phyloP scores from a whole-genome alignment of 345 rosid genomes.

The Euphorbia tirucalli region DNA sequence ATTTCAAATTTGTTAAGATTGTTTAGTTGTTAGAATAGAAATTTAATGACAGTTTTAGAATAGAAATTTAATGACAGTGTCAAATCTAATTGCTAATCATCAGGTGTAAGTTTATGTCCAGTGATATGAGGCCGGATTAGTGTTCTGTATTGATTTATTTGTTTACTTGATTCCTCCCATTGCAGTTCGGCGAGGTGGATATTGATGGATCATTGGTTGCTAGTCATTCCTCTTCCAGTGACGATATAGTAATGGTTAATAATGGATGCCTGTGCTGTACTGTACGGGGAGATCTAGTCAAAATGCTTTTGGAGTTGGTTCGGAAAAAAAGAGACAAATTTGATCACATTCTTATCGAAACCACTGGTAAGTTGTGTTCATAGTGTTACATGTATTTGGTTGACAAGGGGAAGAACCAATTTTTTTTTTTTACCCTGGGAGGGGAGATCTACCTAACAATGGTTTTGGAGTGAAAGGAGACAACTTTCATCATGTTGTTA shows the following conservation, averaged over 20 bases:
- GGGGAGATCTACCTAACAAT: conserved; percentile 69
- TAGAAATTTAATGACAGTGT: not conserved
- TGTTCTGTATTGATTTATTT: not conserved
- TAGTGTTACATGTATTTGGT: not conserved
- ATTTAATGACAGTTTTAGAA: too few species aligned
- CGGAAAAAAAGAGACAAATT: conserved; percentile 53
- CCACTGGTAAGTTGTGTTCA: conserved; percentile 47
- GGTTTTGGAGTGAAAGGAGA: conserved; percentile 58
- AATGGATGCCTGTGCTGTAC: conserved; percentile 79
- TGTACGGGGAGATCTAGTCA: conserved; percentile 69
- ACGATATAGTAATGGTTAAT: conserved; percentile 65
- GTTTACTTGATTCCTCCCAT: not conserved
- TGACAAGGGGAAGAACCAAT: not conserved
- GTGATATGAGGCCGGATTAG: not conserved
- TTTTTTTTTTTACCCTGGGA: conserved; percentile 27
- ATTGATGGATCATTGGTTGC: conserved; percentile 77
- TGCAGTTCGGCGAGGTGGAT: conserved; percentile 68
- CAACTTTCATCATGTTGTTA: conserved; percentile 65
- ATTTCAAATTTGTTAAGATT: not conserved
- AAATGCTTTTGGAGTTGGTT: conserved; percentile 71
- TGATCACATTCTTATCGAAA: conserved; percentile 78
- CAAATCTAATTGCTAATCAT: not conserved
- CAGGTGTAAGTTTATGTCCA: not conserved
- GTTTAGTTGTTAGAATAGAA: not conserved
- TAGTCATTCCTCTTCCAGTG: conserved; percentile 59